Base-by-base conservation (phyloP, 345 rosid species). In the Euphorbia lathyris region DNA sequence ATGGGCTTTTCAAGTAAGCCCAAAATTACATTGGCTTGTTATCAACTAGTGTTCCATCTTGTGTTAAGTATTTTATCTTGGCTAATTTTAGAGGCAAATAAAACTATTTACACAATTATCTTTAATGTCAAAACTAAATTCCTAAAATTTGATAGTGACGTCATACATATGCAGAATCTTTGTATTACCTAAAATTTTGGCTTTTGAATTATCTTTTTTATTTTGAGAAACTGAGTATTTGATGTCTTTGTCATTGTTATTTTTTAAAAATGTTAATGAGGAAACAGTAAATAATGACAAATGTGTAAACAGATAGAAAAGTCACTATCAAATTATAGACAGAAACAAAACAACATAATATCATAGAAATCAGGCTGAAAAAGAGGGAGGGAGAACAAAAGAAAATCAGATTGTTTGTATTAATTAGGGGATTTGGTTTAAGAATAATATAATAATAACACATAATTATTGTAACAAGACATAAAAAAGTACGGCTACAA, bases 81-180 rank as follows among this genome's bases (percentile, higher is more conserved):
- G n/a, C n/a, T n/a, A n/a, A n/a, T n/a, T n/a, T n/a, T n/a, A n/a
- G n/a, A n/a, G n/a, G n/a, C n/a, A n/a, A n/a, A n/a, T n/a, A n/a
- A n/a, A n/a, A n/a, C n/a, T n/a, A n/a, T n/a, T n/a, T n/a, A n/a
- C n/a, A n/a, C n/a, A n/a, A n/a, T n/a, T n/a, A n/a, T n/a, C n/a
- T n/a, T n/a, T n/a, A n/a, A n/a, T n/a, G n/a, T n/a, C n/a, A n/a
- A n/a, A n/a, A n/a, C n/a, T n/a, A n/a, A n/a, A n/a, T n/a, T n/a
- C n/a, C n/a, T n/a, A n/a, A 45, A 45, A 45, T 45, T 45, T 45
- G 11, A 45, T 45, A 6, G 17, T 45, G 51, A 45, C 51, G n/a
- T n/a, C n/a, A 45, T 45, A 55, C 2, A 55, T 55, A 22, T 26
- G n/a, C n/a, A 55, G 50, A 67, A 67, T 67, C 62, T 36, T 22